Base-by-base conservation (phyloP, 768 basidiomycete genomes). In the Rhodosporidiobolus odoratus region DNA sequence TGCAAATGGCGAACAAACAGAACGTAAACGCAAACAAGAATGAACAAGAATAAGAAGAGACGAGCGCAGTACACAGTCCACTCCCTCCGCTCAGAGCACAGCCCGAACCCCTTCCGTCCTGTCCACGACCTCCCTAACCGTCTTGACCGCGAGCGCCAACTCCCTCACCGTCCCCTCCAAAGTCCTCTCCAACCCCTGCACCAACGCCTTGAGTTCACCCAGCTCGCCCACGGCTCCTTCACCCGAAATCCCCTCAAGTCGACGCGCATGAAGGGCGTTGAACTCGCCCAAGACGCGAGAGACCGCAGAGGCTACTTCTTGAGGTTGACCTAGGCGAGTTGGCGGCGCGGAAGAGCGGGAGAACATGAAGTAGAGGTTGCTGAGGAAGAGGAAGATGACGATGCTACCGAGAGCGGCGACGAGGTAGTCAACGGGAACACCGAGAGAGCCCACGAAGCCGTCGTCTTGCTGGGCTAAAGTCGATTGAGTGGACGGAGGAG, bases 331-430 rank as follows among this genome's bases (percentile, higher is more conserved):
- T n/a, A 71, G 4, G 2, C 69, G 58, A 1, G 60, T 59, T 1
- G 27, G 12, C 34, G 63, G 62, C 7, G 59, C 65, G 2, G 43
- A 43, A 8, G 65, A 62, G 6, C 75, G 62, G 17, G 79, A 57
- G 12, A 71, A 72, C 13, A 66, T 35, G 48, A 85, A 84, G 89
- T 80, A 86, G 32, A 91, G 57, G 76, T 94, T 94, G 74, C 86
- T 89, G 48, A 90, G 64, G 72, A 91, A 84, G 74, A 94, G 80
- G 53, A 85, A 74, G 58, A 86, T 84, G 78, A 91, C 89, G 68
- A 89, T 82, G 78, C 90, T 88, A 67, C 88, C 81, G 75, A 89
- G 85, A 77, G 84, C 88, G 70, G 90, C 81, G 37, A 69, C 59
- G 88, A 52, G 13, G 19, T 38, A 47, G n/a, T 30, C 37, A 32